A percentile compares a stretch with the other conserved stretches of the same genome.
phyloP scores from a whole-genome alignment of 805 yeast species.

The Metschnikowia continentalis region DNA sequence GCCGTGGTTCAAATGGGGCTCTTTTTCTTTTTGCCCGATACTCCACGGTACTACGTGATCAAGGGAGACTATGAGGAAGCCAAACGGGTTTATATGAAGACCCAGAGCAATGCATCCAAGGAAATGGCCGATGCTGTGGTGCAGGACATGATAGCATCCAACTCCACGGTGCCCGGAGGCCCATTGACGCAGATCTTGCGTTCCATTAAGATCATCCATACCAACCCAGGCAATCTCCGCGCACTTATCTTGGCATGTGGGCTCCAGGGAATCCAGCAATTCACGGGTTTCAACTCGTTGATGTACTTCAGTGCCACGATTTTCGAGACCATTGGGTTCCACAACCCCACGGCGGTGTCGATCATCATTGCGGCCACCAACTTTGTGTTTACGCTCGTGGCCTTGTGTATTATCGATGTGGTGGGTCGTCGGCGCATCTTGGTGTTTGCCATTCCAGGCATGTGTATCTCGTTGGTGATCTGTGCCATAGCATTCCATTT shows the following conservation, averaged over 20 bases:
- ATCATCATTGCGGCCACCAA: slow-evolving; percentile 92
- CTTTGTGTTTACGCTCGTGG: slow-evolving; percentile 80
- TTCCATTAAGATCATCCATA: slow-evolving; percentile 60
- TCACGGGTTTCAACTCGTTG: slow-evolving; percentile 92
- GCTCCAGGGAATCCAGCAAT: slow-evolving; percentile 93
- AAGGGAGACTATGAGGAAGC: slow-evolving; percentile 66
- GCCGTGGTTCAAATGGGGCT: slow-evolving; percentile 71
- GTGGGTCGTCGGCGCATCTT: slow-evolving; percentile 86
- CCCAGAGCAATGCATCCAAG: slow-evolving; percentile 61
- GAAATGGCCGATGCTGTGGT: slow-evolving; percentile 64
- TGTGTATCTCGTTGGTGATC: slow-evolving; percentile 70
- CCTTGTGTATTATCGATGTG: slow-evolving; percentile 80
- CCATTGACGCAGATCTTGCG: slow-evolving; percentile 52
- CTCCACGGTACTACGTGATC: slow-evolving; percentile 86
- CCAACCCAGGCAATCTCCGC: slow-evolving; percentile 74
- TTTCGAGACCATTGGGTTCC: slow-evolving; percentile 85
- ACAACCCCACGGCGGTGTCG: slow-evolving; percentile 90
- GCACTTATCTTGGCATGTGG: slow-evolving; percentile 91
- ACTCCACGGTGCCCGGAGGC: slow-evolving; percentile 40
- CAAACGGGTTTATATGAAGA: slow-evolving; percentile 54
- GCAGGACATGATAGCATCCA: slow-evolving; percentile 52
- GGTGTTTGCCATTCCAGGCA: slow-evolving; percentile 76
- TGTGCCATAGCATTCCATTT: slow-evolving; percentile 92
- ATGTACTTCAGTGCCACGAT: slow-evolving; percentile 94
- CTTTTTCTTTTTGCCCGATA: slow-evolving; percentile 87